Percentiles rank a stretch among this genome's conserved stretches.
phyloP scores from a whole-genome alignment of 2,329 filamentous ascomycete species.

The Fusarium sambucinum region DNA sequence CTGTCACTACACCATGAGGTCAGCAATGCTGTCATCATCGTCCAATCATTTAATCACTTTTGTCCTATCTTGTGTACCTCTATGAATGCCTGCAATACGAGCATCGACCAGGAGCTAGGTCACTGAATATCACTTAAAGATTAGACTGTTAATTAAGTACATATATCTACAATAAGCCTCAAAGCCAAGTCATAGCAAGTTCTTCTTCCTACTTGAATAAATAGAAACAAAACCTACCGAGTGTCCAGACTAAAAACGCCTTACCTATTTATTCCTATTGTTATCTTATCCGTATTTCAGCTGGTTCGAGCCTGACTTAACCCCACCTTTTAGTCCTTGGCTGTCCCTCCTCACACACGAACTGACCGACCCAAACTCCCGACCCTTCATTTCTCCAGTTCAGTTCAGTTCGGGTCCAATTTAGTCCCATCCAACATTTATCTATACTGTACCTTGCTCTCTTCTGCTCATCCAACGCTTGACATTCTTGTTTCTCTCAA shows the following conservation, averaged over 20 bases:
- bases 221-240: neutral
- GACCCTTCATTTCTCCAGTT: slow-evolving; percentile 25
- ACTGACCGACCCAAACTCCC: slow-evolving; percentile 24
- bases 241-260: slow-evolving; percentile 16
- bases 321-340: slow-evolving; percentile 35
- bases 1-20: slow-evolving; percentile 9
- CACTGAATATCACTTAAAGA: neutral
- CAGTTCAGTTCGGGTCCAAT: slow-evolving; percentile 6
- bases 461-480: slow-evolving; percentile 5
- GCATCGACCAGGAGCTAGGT: neutral
- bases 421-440: slow-evolving; percentile 19
- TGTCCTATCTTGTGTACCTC: neutral
- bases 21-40: neutral
- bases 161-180: neutral
- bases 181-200: neutral
- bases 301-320: slow-evolving; percentile 29
- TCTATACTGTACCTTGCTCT: slow-evolving; percentile 20
- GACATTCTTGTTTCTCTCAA: neutral
- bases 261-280: neutral
- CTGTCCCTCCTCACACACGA: slow-evolving; percentile 15
- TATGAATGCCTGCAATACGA: too few species aligned
- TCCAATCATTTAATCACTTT: neutral
- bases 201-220: neutral
- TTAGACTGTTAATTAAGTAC: neutral
- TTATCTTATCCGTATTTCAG: slow-evolving; percentile 33